Conservation (phyloP, 73 alveolate genomes). For the Stentor coeruleus region DNA sequence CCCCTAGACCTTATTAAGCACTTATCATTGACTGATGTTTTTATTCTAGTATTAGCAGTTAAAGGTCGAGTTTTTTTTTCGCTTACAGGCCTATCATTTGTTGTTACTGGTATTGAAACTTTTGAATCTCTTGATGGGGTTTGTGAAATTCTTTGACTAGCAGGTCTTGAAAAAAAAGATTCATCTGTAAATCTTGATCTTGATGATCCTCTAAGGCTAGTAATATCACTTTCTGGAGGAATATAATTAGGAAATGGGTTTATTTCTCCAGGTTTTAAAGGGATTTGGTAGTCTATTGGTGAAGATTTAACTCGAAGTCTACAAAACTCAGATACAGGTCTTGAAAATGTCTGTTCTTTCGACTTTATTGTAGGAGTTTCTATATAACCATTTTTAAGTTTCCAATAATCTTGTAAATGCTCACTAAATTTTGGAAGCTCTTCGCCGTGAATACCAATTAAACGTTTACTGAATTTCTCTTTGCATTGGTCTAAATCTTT, state of each 20-base stretch:
- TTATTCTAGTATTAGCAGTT: too few species aligned
- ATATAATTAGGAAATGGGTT: neutral
- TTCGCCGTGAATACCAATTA: slow-evolving; percentile 60
- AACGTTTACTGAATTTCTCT: slow-evolving; percentile 6
- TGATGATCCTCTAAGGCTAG: neutral
- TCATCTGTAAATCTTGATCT: neutral
- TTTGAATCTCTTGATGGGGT: too few species aligned
- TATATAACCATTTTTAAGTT: slow-evolving; percentile 48
- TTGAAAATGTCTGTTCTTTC: neutral
- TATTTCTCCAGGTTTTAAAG: neutral
- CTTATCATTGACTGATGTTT: too few species aligned
- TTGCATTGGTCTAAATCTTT: neutral
- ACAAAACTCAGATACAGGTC: neutral
- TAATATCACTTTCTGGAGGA: neutral
- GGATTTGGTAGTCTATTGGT: neutral
- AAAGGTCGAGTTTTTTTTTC: too few species aligned
- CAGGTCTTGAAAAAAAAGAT: neutral
- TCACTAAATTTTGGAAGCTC: slow-evolving; percentile 66
- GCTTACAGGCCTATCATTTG: too few species aligned
- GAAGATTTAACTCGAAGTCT: neutral
- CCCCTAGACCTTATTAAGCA: too few species aligned
- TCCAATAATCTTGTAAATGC: slow-evolving; percentile 59
- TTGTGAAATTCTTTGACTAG: too few species aligned
- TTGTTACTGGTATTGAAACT: too few species aligned
- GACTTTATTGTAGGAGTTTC: slow-evolving; percentile 39